Evolutionary conservation across 345 rosid genomes (phyloP).

Genomic region (Salix purpurea): DNA sequence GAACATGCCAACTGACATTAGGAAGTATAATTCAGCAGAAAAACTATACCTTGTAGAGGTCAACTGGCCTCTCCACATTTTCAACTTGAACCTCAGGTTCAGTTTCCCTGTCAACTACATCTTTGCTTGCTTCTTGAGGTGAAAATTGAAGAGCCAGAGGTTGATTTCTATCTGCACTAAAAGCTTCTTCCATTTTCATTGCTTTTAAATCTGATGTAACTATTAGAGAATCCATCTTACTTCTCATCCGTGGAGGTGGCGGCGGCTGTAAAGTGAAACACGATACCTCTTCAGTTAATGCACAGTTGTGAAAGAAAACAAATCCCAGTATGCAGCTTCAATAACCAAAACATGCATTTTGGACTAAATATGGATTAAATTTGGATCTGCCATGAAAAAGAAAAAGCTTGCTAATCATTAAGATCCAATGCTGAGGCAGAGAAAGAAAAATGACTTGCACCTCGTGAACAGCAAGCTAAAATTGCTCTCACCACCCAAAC

Average conservation of each 20-base stretch:
- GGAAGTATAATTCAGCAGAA: conserved; percentile 8
- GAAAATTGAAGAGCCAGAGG: conserved; percentile 21
- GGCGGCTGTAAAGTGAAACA: conserved; percentile 54
- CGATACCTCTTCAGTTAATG: background rate
- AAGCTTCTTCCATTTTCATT: conserved; percentile 42
- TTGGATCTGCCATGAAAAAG: no score
- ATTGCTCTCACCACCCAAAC: no score
- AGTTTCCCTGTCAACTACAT: conserved; percentile 37
- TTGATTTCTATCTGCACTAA: conserved; percentile 27
- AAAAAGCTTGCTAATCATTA: no score
- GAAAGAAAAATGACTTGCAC: background rate
- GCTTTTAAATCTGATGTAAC: conserved; percentile 66
- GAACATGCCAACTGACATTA: background rate
- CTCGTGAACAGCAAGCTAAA: no score
- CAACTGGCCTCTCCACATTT: conserved; percentile 90
- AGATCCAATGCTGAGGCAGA: background rate
- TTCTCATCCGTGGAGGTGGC: conserved; percentile 64
- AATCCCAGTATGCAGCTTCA: background rate
- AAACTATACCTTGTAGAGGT: conserved; percentile 82
- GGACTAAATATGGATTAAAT: no score
- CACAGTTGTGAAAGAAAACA: background rate
- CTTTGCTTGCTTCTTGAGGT: conserved; percentile 32
- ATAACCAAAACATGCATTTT: no score
- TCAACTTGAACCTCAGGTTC: conserved; percentile 58
- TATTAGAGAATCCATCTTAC: conserved; percentile 84